Evolutionary conservation across 2,329 filamentous ascomycete species (phyloP).

Genomic region (Fusarium fujikuroi): DNA sequence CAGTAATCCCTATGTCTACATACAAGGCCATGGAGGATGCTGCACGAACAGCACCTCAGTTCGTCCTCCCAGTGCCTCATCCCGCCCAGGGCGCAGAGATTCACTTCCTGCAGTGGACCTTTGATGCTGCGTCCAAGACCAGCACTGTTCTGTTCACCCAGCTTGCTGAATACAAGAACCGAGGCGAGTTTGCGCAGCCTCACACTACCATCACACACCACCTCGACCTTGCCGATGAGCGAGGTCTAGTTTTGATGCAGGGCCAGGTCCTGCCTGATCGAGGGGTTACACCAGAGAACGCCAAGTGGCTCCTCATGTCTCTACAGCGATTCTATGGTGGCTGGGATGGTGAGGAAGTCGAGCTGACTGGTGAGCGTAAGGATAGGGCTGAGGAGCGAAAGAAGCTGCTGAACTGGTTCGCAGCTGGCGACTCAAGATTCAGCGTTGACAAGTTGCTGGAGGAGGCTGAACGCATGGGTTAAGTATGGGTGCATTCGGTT

Average conservation of each 20-base stretch:
- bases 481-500: constrained; percentile 16
- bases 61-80: constrained; percentile 88
- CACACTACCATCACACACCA: constrained; percentile 97
- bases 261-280: constrained; percentile 80
- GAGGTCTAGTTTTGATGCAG: constrained; percentile 86
- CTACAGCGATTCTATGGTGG: constrained; percentile 93
- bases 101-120: constrained; percentile 96
- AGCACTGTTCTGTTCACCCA: constrained; percentile 91
- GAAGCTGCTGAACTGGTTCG: constrained; percentile 84
- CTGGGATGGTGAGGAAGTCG: constrained; percentile 59
- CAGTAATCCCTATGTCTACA: constrained; percentile 77
- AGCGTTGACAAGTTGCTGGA: constrained; percentile 86
- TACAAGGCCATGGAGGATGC: constrained; percentile 77
- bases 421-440: constrained; percentile 79
- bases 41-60: constrained; percentile 82
- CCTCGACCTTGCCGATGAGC: constrained; percentile 77
- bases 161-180: constrained; percentile 89
- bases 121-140: constrained; percentile 73
- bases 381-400: constrained; percentile 72
- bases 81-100: constrained; percentile 80
- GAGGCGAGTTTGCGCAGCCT: constrained; percentile 88
- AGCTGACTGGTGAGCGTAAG: constrained; percentile 53
- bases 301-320: constrained; percentile 90
- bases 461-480: constrained; percentile 84
- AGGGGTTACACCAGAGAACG: constrained; percentile 82